Evolutionary conservation across 208 protist species (phyloP).

Genomic region (Crithidia expoeki): DNA sequence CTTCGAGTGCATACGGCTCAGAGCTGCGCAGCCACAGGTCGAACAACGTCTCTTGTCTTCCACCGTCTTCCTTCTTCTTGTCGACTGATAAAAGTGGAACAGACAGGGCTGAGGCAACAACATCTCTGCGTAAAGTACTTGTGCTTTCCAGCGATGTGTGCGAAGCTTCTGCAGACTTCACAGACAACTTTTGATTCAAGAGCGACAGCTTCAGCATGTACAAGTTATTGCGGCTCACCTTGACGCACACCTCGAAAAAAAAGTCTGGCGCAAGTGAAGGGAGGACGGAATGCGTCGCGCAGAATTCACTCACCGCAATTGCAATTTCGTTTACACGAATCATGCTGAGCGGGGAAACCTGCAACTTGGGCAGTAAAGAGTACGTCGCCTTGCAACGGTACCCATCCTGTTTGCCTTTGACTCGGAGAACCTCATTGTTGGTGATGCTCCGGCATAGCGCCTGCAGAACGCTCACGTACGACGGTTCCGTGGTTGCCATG

Average conservation of each 20-base stretch:
- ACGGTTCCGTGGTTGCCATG: neutral
- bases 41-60: constrained; percentile 30
- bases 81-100: neutral
- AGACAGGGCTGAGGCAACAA: neutral
- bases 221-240: constrained; percentile 32
- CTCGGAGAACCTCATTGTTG: constrained; percentile 16
- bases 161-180: neutral
- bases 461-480: constrained; percentile 7
- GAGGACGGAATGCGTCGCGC: constrained; percentile 14
- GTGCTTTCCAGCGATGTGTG: neutral
- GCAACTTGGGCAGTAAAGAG: constrained; percentile 37
- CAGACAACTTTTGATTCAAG: constrained; percentile 19
- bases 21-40: constrained; percentile 30
- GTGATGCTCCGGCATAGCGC: constrained; percentile 27
- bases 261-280: constrained; percentile 23
- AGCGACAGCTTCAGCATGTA: constrained; percentile 46
- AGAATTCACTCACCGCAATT: constrained; percentile 25
- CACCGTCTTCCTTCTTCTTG: neutral
- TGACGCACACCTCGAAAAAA: constrained; percentile 51
- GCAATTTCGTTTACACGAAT: constrained; percentile 30
- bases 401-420: constrained; percentile 25
- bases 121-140: neutral
- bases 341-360: constrained; percentile 29
- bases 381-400: constrained; percentile 62
- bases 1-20: constrained; percentile 27